A percentile compares a stretch with the other conserved stretches of the same genome.
Conservation (phyloP, 1,284 basidiomycete genomes). For the Cryptococcus sp. region DNA sequence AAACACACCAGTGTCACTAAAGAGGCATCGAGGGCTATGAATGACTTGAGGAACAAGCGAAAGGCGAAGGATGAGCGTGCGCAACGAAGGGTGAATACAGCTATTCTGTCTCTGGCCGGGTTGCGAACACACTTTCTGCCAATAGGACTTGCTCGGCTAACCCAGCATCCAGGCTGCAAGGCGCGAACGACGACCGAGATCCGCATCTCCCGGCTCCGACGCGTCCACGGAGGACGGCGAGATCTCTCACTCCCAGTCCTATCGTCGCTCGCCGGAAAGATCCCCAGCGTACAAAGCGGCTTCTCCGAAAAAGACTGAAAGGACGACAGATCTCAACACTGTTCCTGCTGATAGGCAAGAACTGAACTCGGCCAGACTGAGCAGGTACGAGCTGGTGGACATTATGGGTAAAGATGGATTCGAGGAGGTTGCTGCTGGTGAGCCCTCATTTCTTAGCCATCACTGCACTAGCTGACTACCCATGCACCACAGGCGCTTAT, state of each 20-base stretch:
- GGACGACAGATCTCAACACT: constrained; percentile 63
- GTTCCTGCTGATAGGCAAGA: constrained; percentile 66
- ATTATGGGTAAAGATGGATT: constrained; percentile 39
- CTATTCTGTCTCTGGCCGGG: too few relatives aligned
- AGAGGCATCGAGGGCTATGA: constrained; percentile 76
- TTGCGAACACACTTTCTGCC: too few relatives aligned
- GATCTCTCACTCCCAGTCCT: constrained; percentile 65
- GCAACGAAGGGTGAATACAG: constrained; percentile 29
- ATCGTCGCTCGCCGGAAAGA: constrained; percentile 54
- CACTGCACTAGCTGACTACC: constrained; percentile 3
- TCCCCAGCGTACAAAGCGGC: constrained; percentile 58
- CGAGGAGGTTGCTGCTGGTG: constrained; percentile 33
- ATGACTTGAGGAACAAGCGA: constrained; percentile 77
- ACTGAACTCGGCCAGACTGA: constrained; percentile 73
- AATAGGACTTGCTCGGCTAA: not conserved
- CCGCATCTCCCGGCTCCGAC: constrained; percentile 33
- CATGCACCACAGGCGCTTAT: constrained; percentile 63
- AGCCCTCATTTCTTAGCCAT: constrained; percentile 4
- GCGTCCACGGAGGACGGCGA: constrained; percentile 63
- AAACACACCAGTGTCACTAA: constrained; percentile 75
- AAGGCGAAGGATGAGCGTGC: constrained; percentile 59
- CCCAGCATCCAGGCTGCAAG: constrained; percentile 26
- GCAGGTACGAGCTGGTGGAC: constrained; percentile 69
- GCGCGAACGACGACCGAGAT: constrained; percentile 61
- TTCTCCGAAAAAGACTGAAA: constrained; percentile 58